Conservation (phyloP, 116 monocot species). For the Thalassia testudinum region DNA sequence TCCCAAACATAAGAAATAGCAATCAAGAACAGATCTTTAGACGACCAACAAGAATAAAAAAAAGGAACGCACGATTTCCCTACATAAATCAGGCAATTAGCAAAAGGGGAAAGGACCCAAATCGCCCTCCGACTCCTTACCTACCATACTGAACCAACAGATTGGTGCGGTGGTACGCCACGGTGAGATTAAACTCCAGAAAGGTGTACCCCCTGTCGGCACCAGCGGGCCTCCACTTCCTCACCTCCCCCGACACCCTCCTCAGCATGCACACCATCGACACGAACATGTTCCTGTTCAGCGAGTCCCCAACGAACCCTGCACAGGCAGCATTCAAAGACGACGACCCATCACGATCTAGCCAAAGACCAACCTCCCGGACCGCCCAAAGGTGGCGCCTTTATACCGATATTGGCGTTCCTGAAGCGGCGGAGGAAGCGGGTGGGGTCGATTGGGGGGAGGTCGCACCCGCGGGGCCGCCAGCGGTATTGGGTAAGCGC, state of each 20-base stretch:
- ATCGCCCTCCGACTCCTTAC: conserved; percentile 24
- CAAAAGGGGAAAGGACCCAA: too few relatives aligned
- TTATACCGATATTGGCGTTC: conserved; percentile 63
- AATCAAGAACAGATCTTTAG: too few relatives aligned
- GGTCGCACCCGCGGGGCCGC: conserved; percentile 44
- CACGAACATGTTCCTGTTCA: conserved; percentile 94
- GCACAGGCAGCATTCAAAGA: neutral
- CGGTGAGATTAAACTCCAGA: conserved; percentile 60
- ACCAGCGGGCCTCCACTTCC: conserved; percentile 73
- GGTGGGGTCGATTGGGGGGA: conserved; percentile 47
- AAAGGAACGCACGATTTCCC: too few relatives aligned
- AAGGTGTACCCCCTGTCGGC: conserved; percentile 87
- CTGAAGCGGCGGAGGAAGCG: conserved; percentile 43
- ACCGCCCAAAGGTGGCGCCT: neutral
- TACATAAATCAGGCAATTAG: too few relatives aligned
- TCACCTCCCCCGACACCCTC: conserved; percentile 37
- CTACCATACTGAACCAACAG: conserved; percentile 90
- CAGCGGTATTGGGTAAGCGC: conserved; percentile 65
- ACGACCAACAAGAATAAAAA: too few relatives aligned
- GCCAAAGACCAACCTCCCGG: too few relatives aligned
- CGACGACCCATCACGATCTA: neutral
- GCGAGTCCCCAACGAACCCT: conserved; percentile 95
- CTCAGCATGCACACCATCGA: conserved; percentile 75
- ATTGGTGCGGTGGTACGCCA: conserved; percentile 89
- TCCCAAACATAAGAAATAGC: too few relatives aligned